Evolutionary conservation across 345 rosid species (phyloP).

Genomic region (Lepidium aucheri): DNA sequence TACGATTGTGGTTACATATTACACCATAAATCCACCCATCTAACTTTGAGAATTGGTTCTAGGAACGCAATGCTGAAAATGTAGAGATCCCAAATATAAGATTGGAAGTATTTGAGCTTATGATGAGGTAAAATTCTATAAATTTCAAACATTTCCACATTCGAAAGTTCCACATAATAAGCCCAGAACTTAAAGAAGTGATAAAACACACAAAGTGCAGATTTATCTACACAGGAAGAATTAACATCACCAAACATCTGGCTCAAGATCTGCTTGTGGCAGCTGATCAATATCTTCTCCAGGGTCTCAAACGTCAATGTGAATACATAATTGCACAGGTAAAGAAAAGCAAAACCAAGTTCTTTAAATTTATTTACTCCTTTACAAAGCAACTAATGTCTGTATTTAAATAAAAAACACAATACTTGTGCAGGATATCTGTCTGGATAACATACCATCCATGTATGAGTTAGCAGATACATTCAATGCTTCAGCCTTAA

Average conservation of each 20-base stretch:
- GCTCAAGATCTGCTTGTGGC: slow-evolving; percentile 74
- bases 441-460: slow-evolving; percentile 41
- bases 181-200: background rate
- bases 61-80: slow-evolving; percentile 63
- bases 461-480: slow-evolving; percentile 69
- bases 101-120: slow-evolving; percentile 69
- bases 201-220: slow-evolving; percentile 28
- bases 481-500: slow-evolving; percentile 48
- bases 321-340: slow-evolving; percentile 70
- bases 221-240: slow-evolving; percentile 65
- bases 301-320: slow-evolving; percentile 64
- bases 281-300: slow-evolving; percentile 76
- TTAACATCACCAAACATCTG: slow-evolving; percentile 33
- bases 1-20: background rate
- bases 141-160: background rate
- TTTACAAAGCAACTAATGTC: background rate
- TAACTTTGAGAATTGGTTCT: slow-evolving; percentile 18
- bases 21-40: background rate
- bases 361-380: background rate
- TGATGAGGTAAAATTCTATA: slow-evolving; percentile 47
- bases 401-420: background rate
- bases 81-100: slow-evolving; percentile 72
- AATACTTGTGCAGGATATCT: slow-evolving; percentile 40
- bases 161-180: background rate
- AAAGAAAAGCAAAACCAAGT: background rate